phyloP scores from a whole-genome alignment of 1,139 yeast species.

The Dujonia santamariae region DNA sequence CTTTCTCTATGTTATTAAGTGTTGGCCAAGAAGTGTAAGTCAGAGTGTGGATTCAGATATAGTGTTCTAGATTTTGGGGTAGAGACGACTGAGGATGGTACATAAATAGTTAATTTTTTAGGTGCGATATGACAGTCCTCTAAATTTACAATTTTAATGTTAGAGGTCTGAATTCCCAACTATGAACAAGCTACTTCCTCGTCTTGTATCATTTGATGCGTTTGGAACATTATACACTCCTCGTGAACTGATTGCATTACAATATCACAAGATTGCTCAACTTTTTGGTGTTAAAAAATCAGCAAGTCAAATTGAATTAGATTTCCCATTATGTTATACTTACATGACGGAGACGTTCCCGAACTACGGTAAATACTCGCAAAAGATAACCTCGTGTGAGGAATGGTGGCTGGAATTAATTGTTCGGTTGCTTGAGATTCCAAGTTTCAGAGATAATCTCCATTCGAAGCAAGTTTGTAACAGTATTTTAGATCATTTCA shows the following conservation, averaged over 20 bases:
- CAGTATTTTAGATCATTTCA: conserved; percentile 45
- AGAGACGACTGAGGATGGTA: too few relatives aligned
- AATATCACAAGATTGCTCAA: conserved; percentile 47
- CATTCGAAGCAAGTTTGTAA: conserved; percentile 25
- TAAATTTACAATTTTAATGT: too few relatives aligned
- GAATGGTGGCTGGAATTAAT: conserved; percentile 64
- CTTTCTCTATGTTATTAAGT: too few relatives aligned
- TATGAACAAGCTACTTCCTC: too few relatives aligned
- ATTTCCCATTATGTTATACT: conserved; percentile 28
- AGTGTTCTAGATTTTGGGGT: background rate
- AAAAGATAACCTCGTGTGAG: conserved; percentile 22
- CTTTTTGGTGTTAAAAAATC: conserved; percentile 41
- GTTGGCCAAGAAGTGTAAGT: too few relatives aligned
- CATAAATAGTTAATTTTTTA: too few relatives aligned
- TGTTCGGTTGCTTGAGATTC: conserved; percentile 34
- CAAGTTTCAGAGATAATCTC: conserved; percentile 17
- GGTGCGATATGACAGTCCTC: too few relatives aligned
- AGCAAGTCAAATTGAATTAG: conserved; percentile 20
- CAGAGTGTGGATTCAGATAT: conserved; percentile 1
- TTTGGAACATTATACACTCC: conserved; percentile 66
- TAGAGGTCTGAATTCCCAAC: too few relatives aligned
- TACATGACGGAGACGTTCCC: conserved; percentile 39
- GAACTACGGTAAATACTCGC: conserved; percentile 52
- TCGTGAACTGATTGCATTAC: conserved; percentile 47
- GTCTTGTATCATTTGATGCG: conserved; percentile 59